Base-by-base conservation (phyloP, 441 rosid genomes). In the Francoa sonchifolia region DNA sequence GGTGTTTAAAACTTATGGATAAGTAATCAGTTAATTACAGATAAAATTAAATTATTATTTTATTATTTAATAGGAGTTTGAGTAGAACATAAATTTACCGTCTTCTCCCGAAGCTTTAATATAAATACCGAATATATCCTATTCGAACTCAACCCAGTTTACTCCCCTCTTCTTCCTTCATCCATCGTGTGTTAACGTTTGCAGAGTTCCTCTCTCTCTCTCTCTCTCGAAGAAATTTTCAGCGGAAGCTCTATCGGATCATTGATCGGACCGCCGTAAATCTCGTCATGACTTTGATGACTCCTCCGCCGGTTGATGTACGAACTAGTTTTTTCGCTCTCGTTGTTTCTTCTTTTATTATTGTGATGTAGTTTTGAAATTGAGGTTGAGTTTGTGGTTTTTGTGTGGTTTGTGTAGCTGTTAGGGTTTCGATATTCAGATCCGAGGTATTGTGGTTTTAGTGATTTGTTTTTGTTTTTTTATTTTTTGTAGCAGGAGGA, bases 401-500 rank as follows among this genome's bases (percentile, higher is more conserved):
- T 6, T 5, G 39, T 19, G 31, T 23, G 1, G 33, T 9, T 18
- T 33, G 52, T 10, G 39, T 32, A 16, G 32, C 33, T 26, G 27
- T 18, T 58, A 66, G 81, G 84, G 72, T 70, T 74, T 73, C 44
- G 49, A 58, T 68, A 26, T 18, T 46, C 35, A 40, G 37, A 36
- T 52, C 54, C 33, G 42, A 25, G 49, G 34, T 46, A 38, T 65
- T 54, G 45, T 21, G 28, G 52, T 34, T 66, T 53, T 72, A 60
- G 54, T 58, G 68, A 41, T 12, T 31, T 67, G 30, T 32, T 52
- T 54, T 41, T 60, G 62, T n/a, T n/a, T n/a, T n/a, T n/a, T n/a
- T n/a, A n/a, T n/a, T n/a, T n/a, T n/a, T 62, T 12, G 57, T 71
- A 90, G 90, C 95, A 80, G 52, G 93, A 82, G 42, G 98, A 82